Conservation (phyloP, 2,329 filamentous ascomycete species). For the Clarireedia paspali region DNA sequence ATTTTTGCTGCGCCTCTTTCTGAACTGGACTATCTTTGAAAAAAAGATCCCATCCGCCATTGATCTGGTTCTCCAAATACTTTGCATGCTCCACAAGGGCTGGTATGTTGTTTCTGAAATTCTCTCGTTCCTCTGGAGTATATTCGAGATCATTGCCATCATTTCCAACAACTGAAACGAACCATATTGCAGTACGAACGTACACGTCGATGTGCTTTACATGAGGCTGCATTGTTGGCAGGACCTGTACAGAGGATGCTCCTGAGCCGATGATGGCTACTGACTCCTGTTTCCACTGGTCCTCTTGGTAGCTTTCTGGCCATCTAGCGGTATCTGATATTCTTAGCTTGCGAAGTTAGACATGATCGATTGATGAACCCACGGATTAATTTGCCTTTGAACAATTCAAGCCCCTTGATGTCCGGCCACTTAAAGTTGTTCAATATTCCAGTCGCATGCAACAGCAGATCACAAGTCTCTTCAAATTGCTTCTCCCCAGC, state of each 20-base stretch:
- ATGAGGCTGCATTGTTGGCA: constrained; percentile 33
- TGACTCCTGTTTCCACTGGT: constrained; percentile 26
- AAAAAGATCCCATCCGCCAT: constrained; percentile 39
- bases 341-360: neutral
- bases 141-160: constrained; percentile 39
- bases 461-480: constrained; percentile 20
- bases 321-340: constrained; percentile 36
- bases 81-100: constrained; percentile 20
- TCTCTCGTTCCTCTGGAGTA: constrained; percentile 33
- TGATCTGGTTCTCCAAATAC: constrained; percentile 33
- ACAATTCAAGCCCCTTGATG: constrained; percentile 39
- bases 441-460: constrained; percentile 22
- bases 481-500: constrained; percentile 15
- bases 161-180: constrained; percentile 38
- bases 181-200: constrained; percentile 43
- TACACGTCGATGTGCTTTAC: constrained; percentile 40
- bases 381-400: constrained; percentile 39
- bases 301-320: constrained; percentile 30
- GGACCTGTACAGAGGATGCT: constrained; percentile 31
- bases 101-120: constrained; percentile 35
- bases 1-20: constrained; percentile 31
- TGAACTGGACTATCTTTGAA: constrained; percentile 37
- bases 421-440: constrained; percentile 37
- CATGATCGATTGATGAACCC: constrained; percentile 24
- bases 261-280: constrained; percentile 34